Conservation (phyloP, 495 filamentous ascomycete genomes). For the Letharia lupina region DNA sequence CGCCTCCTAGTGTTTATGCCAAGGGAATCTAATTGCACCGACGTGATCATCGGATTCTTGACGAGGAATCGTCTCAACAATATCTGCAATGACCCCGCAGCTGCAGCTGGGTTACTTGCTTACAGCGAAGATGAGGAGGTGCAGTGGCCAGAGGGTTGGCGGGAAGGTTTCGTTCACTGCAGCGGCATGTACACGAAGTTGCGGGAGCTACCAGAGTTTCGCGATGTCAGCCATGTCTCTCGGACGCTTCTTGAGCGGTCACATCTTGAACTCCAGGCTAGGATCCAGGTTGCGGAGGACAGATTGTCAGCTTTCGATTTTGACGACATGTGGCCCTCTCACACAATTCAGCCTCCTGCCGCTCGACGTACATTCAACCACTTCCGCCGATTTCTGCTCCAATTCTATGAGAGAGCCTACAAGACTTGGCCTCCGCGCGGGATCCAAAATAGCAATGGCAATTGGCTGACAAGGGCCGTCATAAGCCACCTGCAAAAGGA, state of each 20-base stretch:
- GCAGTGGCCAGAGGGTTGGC: conserved; percentile 52
- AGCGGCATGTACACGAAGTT: conserved; percentile 3
- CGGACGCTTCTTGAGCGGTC: conserved; percentile 41
- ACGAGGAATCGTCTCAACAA: conserved; percentile 49
- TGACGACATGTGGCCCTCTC: conserved; percentile 30
- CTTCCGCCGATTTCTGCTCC: conserved; percentile 18
- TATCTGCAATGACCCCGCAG: conserved; percentile 49
- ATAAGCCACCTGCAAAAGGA: conserved; percentile 51
- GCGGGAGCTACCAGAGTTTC: conserved; percentile 1
- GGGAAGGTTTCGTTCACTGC: conserved; percentile 36
- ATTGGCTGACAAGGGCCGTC: conserved; percentile 50
- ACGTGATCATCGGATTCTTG: conserved; percentile 34
- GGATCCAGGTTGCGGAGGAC: conserved; percentile 49
- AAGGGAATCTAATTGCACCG: conserved; percentile 38
- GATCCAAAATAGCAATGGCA: conserved; percentile 25
- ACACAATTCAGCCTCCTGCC: neutral
- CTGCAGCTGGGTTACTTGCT: conserved; percentile 50
- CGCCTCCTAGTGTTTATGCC: conserved; percentile 47
- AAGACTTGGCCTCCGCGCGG: conserved; percentile 46
- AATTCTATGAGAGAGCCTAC: conserved; percentile 47
- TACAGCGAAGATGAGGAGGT: conserved; percentile 46
- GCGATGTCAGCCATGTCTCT: conserved; percentile 4
- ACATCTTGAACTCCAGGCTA: conserved; percentile 50
- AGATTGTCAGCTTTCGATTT: conserved; percentile 49
- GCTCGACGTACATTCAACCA: conserved; percentile 8